phyloP scores from a whole-genome alignment of 148 eudicot species.

The Dysphania ambrosioides region DNA sequence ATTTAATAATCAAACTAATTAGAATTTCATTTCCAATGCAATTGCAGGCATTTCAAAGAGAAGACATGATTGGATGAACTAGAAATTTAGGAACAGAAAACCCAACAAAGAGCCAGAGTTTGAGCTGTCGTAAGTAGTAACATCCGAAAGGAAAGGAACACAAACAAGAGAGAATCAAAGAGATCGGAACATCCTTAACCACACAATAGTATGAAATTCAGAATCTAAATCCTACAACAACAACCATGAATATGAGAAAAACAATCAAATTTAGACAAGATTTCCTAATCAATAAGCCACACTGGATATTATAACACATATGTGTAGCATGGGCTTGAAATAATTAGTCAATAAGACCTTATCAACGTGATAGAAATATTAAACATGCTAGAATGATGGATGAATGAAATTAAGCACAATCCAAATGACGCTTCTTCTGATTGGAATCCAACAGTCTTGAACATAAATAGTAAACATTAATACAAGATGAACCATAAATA shows the following conservation, averaged over 20 bases:
- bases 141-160: too few relatives aligned
- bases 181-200: neutral
- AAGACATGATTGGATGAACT: neutral
- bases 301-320: neutral
- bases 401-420: neutral
- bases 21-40: neutral
- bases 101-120: neutral
- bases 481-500: too few relatives aligned
- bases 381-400: neutral
- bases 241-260: neutral
- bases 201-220: neutral
- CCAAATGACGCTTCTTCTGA: neutral
- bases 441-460: neutral
- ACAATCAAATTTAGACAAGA: neutral
- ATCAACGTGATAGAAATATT: neutral
- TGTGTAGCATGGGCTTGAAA: neutral
- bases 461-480: neutral
- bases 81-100: too few relatives aligned
- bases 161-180: neutral
- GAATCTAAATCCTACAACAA: neutral
- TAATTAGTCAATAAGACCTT: neutral
- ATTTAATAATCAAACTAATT: neutral
- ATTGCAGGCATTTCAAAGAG: neutral
- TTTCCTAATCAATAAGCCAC: neutral
- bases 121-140: neutral